Evolutionary conservation across 352 stramenopile species (phyloP).

Genomic region (Phytophthora tentaculata): DNA sequence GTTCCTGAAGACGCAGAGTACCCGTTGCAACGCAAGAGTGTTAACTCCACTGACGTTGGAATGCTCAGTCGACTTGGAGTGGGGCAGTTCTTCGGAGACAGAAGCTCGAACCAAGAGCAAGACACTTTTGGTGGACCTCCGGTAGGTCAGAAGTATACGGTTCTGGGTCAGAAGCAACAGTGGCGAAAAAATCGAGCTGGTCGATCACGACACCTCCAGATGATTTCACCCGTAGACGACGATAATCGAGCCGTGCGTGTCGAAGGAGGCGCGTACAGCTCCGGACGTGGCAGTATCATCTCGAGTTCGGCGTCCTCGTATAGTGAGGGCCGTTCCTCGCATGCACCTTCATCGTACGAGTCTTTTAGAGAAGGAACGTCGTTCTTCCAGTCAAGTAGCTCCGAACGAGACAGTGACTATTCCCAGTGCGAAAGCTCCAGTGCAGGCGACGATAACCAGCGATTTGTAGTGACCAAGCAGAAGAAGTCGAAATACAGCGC

Average conservation of each 20-base stretch:
- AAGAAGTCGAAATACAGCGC: slow-evolving; percentile 67
- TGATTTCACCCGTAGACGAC: slow-evolving; percentile 50
- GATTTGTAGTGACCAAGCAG: slow-evolving; percentile 63
- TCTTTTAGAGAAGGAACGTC: slow-evolving; percentile 23
- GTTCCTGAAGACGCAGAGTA: slow-evolving; percentile 28
- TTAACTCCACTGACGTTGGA: slow-evolving; percentile 2
- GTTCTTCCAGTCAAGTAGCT: slow-evolving; percentile 22
- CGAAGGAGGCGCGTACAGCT: slow-evolving; percentile 20
- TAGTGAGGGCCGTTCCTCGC: slow-evolving; percentile 15
- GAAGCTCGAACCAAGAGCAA: slow-evolving; percentile 51
- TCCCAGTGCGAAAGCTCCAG: slow-evolving; percentile 25
- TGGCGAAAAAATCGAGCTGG: slow-evolving; percentile 57
- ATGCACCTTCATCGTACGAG: slow-evolving; percentile 4
- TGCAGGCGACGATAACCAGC: slow-evolving; percentile 11
- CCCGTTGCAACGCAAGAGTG: slow-evolving; percentile 41
- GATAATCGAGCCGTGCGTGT: slow-evolving; percentile 22
- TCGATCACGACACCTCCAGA: slow-evolving; percentile 40
- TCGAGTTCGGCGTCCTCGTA: slow-evolving; percentile 18
- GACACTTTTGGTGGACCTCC: slow-evolving; percentile 12
- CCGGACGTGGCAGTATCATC: slow-evolving; percentile 22
- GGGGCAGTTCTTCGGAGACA: slow-evolving; percentile 32
- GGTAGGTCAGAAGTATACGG: slow-evolving; percentile 45
- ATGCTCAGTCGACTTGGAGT: slow-evolving; percentile 32
- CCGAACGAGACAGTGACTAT: slow-evolving; percentile 24
- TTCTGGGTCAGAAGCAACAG: slow-evolving; percentile 71